A percentile compares a stretch with the other conserved stretches of the same genome.
phyloP scores from a whole-genome alignment of 805 yeast species.

The Saccharomycopsis amapae region DNA sequence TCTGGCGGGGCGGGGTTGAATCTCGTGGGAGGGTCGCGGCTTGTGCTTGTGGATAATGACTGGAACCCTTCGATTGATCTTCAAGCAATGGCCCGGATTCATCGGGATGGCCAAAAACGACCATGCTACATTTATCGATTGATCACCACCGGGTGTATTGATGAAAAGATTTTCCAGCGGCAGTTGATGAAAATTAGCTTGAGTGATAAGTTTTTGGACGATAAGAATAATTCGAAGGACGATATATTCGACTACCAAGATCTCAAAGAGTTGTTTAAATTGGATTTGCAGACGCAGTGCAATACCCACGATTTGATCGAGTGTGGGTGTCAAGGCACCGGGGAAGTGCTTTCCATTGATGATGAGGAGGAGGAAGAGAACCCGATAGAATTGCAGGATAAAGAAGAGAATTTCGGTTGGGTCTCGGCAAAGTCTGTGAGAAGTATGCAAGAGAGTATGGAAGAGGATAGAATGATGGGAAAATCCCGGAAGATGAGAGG shows the following conservation, averaged over 20 bases:
- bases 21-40: slow-evolving; percentile 84
- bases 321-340: slow-evolving; percentile 55
- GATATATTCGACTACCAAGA: slow-evolving; percentile 66
- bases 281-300: slow-evolving; percentile 42
- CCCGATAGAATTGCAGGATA: background rate
- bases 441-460: background rate
- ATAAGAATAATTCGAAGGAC: slow-evolving; percentile 38
- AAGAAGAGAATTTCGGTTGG: background rate
- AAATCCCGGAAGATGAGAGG: background rate
- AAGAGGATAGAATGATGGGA: background rate
- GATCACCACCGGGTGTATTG: slow-evolving; percentile 82
- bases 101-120: slow-evolving; percentile 91
- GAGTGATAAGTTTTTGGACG: slow-evolving; percentile 57
- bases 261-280: slow-evolving; percentile 65
- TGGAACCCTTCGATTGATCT: slow-evolving; percentile 99
- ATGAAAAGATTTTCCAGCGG: slow-evolving; percentile 89
- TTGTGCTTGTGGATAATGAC: slow-evolving; percentile 82
- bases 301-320: slow-evolving; percentile 74
- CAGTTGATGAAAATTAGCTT: slow-evolving; percentile 79
- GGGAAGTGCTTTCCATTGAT: slow-evolving; percentile 27
- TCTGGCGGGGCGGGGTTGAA: slow-evolving; percentile 94
- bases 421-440: background rate
- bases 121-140: slow-evolving; percentile 79
- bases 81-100: slow-evolving; percentile 94
- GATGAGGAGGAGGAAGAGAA: background rate